Evolutionary conservation across 257 asterid genomes (phyloP), one percentile per base, ranked within the genome.

Genomic region (Solanum sejunctum): DNA sequence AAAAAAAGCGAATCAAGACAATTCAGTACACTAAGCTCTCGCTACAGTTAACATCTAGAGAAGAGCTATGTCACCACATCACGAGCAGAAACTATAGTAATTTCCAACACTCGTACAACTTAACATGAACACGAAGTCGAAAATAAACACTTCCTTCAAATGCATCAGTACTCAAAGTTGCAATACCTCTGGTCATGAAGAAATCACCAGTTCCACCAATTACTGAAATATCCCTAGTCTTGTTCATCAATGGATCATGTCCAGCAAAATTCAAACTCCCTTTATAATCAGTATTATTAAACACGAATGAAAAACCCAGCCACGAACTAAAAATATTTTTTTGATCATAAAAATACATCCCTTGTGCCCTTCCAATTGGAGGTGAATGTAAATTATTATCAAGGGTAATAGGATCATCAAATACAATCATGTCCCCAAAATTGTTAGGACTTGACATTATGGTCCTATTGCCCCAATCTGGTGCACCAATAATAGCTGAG

Each of bases 301-400:
- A 86, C 58, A 87, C 88, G 32, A 88, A 89, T 0, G 93, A 84
- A 36, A 90, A 91, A 3, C 90, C 94, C 6, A 90, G 73, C 93
- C 93, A 91, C 10, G 92, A 83, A 11, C 90, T 87, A 84, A 82
- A 91, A n/a, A 61, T 55, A 2, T 58, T 63, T 70, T 89, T 90
- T 60, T 69, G 81, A 8, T 89, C 89, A 32, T 91, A 91, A n/a
- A 91, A 28, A n/a, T 91, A 91, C 49, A 91, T 82, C 36, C 94
- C 94, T 70, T 91, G 93, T 7, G 94, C 94, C 12, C 92, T 85
- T 10, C 91, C 94, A 11, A 91, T 91, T 2, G 91, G 87, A 0
- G 82, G 41, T 2, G 94, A 90, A 52, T 87, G 91, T 12, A 90
- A 70, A 57, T 87, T 88, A 58, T 86, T 87, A 70, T 90, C 94